Evolutionary conservation across 257 asterid genomes (phyloP).

Genomic region (Capsicum pubescens): DNA sequence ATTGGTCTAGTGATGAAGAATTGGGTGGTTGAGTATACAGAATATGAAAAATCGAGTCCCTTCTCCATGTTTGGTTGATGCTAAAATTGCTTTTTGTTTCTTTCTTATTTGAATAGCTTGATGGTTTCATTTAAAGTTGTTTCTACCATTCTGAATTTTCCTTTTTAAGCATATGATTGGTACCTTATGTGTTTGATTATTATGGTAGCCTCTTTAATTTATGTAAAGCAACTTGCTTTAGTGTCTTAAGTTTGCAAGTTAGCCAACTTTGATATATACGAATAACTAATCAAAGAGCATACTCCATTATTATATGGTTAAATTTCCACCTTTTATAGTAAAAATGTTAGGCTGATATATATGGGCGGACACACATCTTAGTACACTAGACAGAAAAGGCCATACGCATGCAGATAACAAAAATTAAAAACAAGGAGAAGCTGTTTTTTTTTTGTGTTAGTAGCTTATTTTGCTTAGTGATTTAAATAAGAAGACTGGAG

Average conservation of each 20-base stretch:
- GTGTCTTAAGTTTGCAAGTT: not conserved
- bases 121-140: too few relatives aligned
- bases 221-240: slow-evolving; percentile 8
- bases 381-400: not conserved
- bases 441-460: not conserved
- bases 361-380: not conserved
- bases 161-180: too few relatives aligned
- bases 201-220: not conserved
- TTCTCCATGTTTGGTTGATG: too few relatives aligned
- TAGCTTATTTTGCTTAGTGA: not conserved
- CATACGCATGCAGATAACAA: not conserved
- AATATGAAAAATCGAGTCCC: too few relatives aligned
- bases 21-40: too few relatives aligned
- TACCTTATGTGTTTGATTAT: too few relatives aligned
- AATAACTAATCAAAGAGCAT: not conserved
- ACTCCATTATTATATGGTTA: not conserved
- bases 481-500: not conserved
- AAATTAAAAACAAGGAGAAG: not conserved
- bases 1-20: too few relatives aligned
- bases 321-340: not conserved
- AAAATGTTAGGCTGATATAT: not conserved
- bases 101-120: too few relatives aligned
- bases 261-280: not conserved
- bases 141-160: too few relatives aligned
- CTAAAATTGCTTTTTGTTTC: too few relatives aligned